Evolutionary conservation across 169 alveolate genomes (phyloP), one percentile per base, ranked within the genome.

Genomic region (Cardiosporidium cionae): DNA sequence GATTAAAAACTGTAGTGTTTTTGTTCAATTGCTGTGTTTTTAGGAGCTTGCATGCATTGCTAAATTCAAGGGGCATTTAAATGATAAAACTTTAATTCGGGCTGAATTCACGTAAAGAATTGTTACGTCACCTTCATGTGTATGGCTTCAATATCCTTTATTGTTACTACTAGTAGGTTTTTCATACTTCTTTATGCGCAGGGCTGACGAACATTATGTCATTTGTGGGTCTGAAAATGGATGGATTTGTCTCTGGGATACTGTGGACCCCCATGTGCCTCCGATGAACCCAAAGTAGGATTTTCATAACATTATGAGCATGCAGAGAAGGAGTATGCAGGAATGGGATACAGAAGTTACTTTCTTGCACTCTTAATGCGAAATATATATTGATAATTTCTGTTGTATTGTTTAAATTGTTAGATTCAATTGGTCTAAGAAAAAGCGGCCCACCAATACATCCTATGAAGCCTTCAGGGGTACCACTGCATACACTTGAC

Each of bases 181-280:
- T 33, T 44, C 54, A 52, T 36, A n/a, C 58, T 25, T 32, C 34
- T 32, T 44, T 72, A 3, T 32, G 33, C 34, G 22, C 69, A 72
- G 78, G 22, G 4, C 16, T 31, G 65, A 72, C 29, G 71, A 71
- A 23, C 3, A 52, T 22, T 67, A 68, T 29, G 32, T 72, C 3
- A 62, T 72, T 16, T 72, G 79, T 62, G 79, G 79, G n/a, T 54
- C 71, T 22, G 79, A 72, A 35, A 33, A 54, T 37, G 79, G 79
- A 7, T 32, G 71, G 35, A 5, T 72, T 27, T 72, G 65, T 28
- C 53, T 5, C 32, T 72, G 79, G 79, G 32, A 9, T n/a, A 72
- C 65, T 22, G 66, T 5, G 22, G 72, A 66, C 29, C 72, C 79
- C 35, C 23, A 34, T n/a, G 0, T 27, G 25, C 29, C 72, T n/a